A percentile compares a stretch with the other conserved stretches of the same genome.
Evolutionary conservation across 2,329 filamentous ascomycete genomes (phyloP).

Genomic region (Cladosporium sp.): DNA sequence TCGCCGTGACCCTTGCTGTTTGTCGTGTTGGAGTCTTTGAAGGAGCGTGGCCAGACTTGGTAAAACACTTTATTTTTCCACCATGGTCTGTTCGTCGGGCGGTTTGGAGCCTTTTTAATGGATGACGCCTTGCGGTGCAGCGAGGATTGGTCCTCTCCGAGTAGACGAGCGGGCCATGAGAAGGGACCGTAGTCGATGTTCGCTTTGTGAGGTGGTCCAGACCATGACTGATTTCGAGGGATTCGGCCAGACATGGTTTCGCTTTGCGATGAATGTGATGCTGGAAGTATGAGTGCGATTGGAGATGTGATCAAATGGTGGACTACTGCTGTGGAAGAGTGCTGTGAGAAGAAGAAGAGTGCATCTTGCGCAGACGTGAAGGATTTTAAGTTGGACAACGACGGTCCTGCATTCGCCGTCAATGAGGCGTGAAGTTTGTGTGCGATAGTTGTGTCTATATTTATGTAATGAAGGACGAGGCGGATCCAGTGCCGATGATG

Average conservation of each 20-base stretch:
- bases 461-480: no score
- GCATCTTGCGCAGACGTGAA: no score
- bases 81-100: slow-evolving; percentile 26
- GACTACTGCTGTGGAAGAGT: background rate
- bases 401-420: no score
- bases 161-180: background rate
- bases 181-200: background rate
- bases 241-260: background rate
- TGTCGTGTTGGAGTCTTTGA: slow-evolving; percentile 45
- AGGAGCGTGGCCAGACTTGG: slow-evolving; percentile 42
- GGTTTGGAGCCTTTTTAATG: background rate
- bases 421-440: no score
- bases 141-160: background rate
- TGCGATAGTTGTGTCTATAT: no score
- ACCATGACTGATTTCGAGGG: background rate
- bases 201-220: background rate
- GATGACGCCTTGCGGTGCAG: background rate
- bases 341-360: background rate
- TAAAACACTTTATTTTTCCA: slow-evolving; percentile 43
- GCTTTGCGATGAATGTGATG: background rate
- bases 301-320: background rate
- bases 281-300: background rate
- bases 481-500: no score
- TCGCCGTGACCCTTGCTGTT: slow-evolving; percentile 11
- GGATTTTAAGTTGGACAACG: no score